Evolutionary conservation across 2,329 filamentous ascomycete genomes (phyloP), one percentile per base, ranked within the genome.

Genomic region (Pseudocercospora cruenta): DNA sequence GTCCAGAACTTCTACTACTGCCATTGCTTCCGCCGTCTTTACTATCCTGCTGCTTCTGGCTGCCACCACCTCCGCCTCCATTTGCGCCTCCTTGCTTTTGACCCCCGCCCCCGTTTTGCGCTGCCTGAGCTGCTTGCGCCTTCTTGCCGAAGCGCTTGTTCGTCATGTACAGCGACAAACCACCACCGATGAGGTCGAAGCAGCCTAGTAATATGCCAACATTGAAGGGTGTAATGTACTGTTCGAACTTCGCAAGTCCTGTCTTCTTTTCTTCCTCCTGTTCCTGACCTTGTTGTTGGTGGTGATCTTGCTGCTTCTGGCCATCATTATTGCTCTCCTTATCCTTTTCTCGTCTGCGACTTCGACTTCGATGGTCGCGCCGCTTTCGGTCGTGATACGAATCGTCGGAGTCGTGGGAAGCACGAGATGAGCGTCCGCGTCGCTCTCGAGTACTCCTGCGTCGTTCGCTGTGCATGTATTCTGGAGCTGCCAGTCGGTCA

Each of bases 121-220:
- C 47, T 16, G 58, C 31, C 16, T 24, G 45, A 28, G 61, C 62
- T 24, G 60, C 62, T 26, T 65, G 62, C n/a, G 64, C 66, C 58
- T 63, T 67, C 54, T 67, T 64, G 58, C 64, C 67, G 53, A 67
- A 68, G 10, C 64, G 64, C 31, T 68, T 70, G 22, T 63, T 65
- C 3, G 68, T 68, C 68, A 70, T 70, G 57, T 66, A 70, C 2
- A 68, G 21, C 4, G 64, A 68, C 5, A 70, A 60, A 4, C 58
- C 60, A 0, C 68, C 68, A 12, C 68, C 66, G 14, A 68, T 66
- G 36, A 70, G 65, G 21, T 70, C 68, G 45, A 70, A 68, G 19
- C 62, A 65, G n/a, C 66, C 68, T n/a, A 70, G 62, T 19, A 67
- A 49, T 5, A 68, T 60, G 19, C 68, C 66, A 22, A 70, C 62